Base-by-base conservation (phyloP, 1,284 basidiomycete species). In the Ganoderma multipileum region DNA sequence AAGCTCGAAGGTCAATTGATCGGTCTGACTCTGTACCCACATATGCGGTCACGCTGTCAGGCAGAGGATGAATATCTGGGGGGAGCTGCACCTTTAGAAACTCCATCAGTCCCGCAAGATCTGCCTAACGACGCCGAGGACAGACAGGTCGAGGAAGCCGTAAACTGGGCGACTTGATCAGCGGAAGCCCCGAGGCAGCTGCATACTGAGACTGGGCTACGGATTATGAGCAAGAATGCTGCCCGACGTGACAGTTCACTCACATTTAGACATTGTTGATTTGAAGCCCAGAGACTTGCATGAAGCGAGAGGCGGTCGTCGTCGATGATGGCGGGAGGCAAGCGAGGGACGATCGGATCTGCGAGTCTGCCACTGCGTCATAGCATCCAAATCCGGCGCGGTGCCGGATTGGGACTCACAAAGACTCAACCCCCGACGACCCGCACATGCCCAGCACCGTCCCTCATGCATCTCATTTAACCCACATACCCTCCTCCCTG, bases 161-260 rank as follows among this genome's bases (percentile, higher is more conserved):
- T n/a, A 97, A 85, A 67, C 93, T 94, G 0, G 95, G 95, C 0
- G 94, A 95, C 80, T 96, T 94, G 80, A 98, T 97, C 61, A 97
- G 83, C 1, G 96, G 95, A 1, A 95, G 89, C 61, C 86, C 86
- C 1, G 89, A 84, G 4, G 90, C 91, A 1, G 92, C 87, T 0
- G 91, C 86, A 78, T 96, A 96, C 75, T 94, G 94, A 6, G 74
- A 76, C 68, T 77, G 77, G 50, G 74, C 76, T 77, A 42, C 23
- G 20, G 1, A 20, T 41, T 0, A 59, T 11, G 23, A 39, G 23
- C 11, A 20, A 59, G 36, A 23, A 28, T 9, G 23, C 8, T 14
- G 23, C 38, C 7, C 18, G 12, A 14, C 8, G 11, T 2, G 5
- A 16, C 23, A 7, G 9, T 16, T n/a, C 1, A 2, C 58, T n/a